Conservation (phyloP, 2,329 filamentous ascomycete genomes). For the Colletotrichum graminicola region DNA sequence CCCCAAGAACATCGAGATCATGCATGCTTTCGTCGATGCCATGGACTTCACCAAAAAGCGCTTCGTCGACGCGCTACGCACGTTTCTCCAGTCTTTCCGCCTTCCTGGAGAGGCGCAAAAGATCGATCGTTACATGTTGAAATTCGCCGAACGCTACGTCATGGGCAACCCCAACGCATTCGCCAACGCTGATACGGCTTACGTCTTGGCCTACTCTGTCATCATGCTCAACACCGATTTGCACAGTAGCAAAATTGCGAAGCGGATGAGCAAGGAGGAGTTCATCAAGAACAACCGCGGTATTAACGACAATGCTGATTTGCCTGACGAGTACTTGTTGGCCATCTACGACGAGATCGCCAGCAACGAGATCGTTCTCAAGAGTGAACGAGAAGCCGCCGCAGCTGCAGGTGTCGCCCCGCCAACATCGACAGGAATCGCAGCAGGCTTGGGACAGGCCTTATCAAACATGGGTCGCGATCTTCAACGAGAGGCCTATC, state of each 20-base stretch:
- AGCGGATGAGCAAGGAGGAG: conserved; percentile 94
- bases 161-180: conserved; percentile 96
- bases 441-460: conserved; percentile 87
- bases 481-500: conserved; percentile 90
- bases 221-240: conserved; percentile 97
- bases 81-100: conserved; percentile 94
- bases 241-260: conserved; percentile 86
- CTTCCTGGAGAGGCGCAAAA: conserved; percentile 97
- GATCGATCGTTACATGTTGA: conserved; percentile 99
- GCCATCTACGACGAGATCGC: conserved; percentile 94
- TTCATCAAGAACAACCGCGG: conserved; percentile 99
- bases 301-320: conserved; percentile 95
- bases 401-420: conserved; percentile 78
- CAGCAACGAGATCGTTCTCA: conserved; percentile 91
- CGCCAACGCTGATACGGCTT: conserved; percentile 97
- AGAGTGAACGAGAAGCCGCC: conserved; percentile 90
- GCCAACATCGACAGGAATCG: conserved; percentile 75
- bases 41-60: conserved; percentile 95
- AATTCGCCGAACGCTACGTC: conserved; percentile 97
- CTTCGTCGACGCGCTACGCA: conserved; percentile 91
- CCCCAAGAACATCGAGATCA: conserved; percentile 82
- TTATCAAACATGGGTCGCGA: conserved; percentile 93
- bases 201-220: conserved; percentile 95
- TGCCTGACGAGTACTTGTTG: conserved; percentile 91
- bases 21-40: conserved; percentile 96